Evolutionary conservation across 1,284 basidiomycete species (phyloP).

Genomic region (Farysia itapuensis): DNA sequence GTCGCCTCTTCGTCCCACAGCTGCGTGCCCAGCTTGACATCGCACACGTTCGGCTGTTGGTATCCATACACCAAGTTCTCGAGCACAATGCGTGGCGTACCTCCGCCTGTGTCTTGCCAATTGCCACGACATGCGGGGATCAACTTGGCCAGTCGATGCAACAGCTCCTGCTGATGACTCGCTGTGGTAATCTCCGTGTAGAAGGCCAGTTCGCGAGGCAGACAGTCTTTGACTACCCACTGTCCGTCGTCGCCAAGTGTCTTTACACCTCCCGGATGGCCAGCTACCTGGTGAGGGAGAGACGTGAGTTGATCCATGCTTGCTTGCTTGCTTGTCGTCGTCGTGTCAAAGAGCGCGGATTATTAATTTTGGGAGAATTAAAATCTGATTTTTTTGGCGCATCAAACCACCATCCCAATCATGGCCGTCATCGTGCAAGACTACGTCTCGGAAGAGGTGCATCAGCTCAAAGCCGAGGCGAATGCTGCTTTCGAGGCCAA

Average conservation of each 20-base stretch:
- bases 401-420: no score
- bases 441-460: slow-evolving; percentile 27
- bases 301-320: no score
- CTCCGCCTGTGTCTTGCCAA: slow-evolving; percentile 11
- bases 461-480: slow-evolving; percentile 33
- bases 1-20: slow-evolving; percentile 72
- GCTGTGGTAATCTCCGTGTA: slow-evolving; percentile 69
- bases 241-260: slow-evolving; percentile 74
- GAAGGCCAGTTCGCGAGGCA: slow-evolving; percentile 75
- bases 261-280: slow-evolving; percentile 74
- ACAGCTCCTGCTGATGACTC: slow-evolving; percentile 18
- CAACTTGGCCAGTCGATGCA: slow-evolving; percentile 16
- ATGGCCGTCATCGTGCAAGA: slow-evolving; percentile 29
- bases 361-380: no score
- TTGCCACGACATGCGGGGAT: slow-evolving; percentile 27
- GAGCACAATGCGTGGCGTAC: slow-evolving; percentile 67
- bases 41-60: slow-evolving; percentile 78
- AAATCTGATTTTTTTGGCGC: no score
- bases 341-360: no score
- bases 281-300: slow-evolving; percentile 76
- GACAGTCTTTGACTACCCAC: slow-evolving; percentile 80
- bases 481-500: slow-evolving; percentile 33
- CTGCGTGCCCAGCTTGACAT: slow-evolving; percentile 86
- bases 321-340: no score
- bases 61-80: slow-evolving; percentile 79